A percentile compares a stretch with the other conserved stretches of the same genome.
Conservation (phyloP, 2,329 filamentous ascomycete species). For the Exutisphaerella laricina region DNA sequence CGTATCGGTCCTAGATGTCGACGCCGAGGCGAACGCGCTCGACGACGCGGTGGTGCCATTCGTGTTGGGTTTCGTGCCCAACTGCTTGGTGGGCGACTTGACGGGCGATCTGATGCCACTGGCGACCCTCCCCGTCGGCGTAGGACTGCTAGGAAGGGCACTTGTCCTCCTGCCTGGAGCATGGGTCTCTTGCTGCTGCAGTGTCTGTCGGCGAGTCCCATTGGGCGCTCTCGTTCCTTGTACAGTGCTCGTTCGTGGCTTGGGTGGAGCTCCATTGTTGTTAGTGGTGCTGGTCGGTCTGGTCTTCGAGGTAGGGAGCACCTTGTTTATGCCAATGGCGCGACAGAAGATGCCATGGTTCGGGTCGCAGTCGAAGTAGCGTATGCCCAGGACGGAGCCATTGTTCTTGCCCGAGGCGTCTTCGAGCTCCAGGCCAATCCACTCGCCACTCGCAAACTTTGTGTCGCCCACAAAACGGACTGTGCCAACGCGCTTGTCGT, state of each 20-base stretch:
- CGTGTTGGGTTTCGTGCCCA: constrained; percentile 43
- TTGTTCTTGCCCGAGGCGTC: constrained; percentile 86
- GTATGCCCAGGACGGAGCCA: constrained; percentile 77
- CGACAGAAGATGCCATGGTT: constrained; percentile 81
- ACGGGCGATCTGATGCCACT: constrained; percentile 64
- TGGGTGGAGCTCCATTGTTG: constrained; percentile 31
- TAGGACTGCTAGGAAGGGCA: constrained; percentile 63
- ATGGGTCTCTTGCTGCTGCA: constrained; percentile 12
- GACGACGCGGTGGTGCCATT: constrained; percentile 48
- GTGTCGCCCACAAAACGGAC: constrained; percentile 79
- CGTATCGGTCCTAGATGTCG: constrained; percentile 60
- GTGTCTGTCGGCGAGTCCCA: constrained; percentile 27
- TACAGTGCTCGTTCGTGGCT: constrained; percentile 40
- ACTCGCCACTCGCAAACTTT: constrained; percentile 73
- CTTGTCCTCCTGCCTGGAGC: constrained; percentile 26
- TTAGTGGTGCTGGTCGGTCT: constrained; percentile 26
- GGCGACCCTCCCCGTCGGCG: constrained; percentile 54
- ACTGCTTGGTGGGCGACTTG: constrained; percentile 74
- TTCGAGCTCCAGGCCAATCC: constrained; percentile 85
- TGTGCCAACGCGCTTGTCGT: constrained; percentile 67
- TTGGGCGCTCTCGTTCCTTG: constrained; percentile 27
- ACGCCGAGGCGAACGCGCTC: constrained; percentile 52
- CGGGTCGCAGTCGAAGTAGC: constrained; percentile 76
- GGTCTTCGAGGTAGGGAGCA: constrained; percentile 27
- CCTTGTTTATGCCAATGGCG: constrained; percentile 59